Conservation (phyloP, 495 filamentous ascomycete species). For the Amphirosellinia nigrospora region DNA sequence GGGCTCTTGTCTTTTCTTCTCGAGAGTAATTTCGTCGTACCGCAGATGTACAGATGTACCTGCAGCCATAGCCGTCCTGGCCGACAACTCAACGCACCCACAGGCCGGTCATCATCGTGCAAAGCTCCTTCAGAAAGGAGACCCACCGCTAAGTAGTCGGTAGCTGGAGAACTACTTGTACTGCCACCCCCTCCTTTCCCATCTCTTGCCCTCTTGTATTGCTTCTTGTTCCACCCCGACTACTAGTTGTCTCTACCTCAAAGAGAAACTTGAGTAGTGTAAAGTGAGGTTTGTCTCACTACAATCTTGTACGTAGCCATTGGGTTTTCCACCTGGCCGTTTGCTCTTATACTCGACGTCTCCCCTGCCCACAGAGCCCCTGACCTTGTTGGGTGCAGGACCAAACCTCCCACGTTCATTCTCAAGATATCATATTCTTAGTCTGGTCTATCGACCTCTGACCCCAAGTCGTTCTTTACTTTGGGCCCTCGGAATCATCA, state of each 20-base stretch:
- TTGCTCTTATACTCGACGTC: conserved; percentile 39
- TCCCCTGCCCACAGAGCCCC: conserved; percentile 32
- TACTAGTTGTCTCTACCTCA: conserved; percentile 41
- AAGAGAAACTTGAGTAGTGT: conserved; percentile 36
- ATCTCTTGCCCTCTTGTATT: conserved; percentile 42
- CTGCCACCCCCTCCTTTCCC: conserved; percentile 43
- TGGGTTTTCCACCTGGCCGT: conserved; percentile 20
- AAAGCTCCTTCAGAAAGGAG: conserved; percentile 24
- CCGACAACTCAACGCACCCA: conserved; percentile 27
- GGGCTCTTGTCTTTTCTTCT: conserved; percentile 19
- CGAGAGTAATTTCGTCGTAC: conserved; percentile 29
- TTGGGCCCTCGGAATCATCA: not conserved
- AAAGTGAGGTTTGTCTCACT: conserved; percentile 43
- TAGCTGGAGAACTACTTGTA: conserved; percentile 35
- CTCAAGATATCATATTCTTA: conserved; percentile 29
- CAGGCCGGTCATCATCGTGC: conserved; percentile 26
- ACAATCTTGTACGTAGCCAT: conserved; percentile 30
- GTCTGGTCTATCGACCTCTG: conserved; percentile 37
- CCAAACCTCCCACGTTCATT: conserved; percentile 40
- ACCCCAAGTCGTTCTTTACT: conserved; percentile 55
- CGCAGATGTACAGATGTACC: conserved; percentile 30
- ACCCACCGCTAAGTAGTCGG: conserved; percentile 23
- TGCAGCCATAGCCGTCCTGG: conserved; percentile 30
- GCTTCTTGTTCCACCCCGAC: conserved; percentile 44
- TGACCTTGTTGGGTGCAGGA: conserved; percentile 30